phyloP scores from a whole-genome alignment of 306 rosid genomes.

The Astragalus glycyphyllos region DNA sequence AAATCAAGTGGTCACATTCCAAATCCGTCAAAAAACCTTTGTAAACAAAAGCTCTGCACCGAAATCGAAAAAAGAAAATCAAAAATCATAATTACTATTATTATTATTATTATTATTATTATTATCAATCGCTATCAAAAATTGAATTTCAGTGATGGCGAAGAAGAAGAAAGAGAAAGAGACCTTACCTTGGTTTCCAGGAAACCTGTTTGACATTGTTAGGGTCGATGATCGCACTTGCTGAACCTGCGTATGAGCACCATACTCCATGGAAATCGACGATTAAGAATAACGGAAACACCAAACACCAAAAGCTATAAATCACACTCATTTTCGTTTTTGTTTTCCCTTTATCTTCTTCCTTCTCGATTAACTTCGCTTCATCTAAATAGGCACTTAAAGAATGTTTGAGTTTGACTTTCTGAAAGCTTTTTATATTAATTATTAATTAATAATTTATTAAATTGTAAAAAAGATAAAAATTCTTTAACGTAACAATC shows the following conservation, averaged over 20 bases:
- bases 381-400: no score
- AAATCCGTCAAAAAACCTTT: conserved; percentile 78
- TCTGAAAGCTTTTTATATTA: no score
- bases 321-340: conserved; percentile 17
- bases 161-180: conserved; percentile 15
- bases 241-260: conserved; percentile 72
- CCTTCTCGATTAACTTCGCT: neutral
- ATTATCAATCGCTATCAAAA: neutral
- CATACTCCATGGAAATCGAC: conserved; percentile 41
- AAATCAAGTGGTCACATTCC: conserved; percentile 92
- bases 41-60: conserved; percentile 85
- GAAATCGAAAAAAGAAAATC: neutral
- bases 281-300: conserved; percentile 41
- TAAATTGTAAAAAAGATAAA: no score
- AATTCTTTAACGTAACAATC: no score
- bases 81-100: neutral
- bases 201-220: conserved; percentile 85
- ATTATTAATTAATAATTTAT: no score
- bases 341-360: neutral
- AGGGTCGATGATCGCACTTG: conserved; percentile 76
- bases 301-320: conserved; percentile 45
- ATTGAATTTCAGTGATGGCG: neutral
- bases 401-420: no score
- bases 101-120: no score
- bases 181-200: conserved; percentile 96